phyloP scores from a whole-genome alignment of 352 stramenopile species.

The Phytophthora rubi region DNA sequence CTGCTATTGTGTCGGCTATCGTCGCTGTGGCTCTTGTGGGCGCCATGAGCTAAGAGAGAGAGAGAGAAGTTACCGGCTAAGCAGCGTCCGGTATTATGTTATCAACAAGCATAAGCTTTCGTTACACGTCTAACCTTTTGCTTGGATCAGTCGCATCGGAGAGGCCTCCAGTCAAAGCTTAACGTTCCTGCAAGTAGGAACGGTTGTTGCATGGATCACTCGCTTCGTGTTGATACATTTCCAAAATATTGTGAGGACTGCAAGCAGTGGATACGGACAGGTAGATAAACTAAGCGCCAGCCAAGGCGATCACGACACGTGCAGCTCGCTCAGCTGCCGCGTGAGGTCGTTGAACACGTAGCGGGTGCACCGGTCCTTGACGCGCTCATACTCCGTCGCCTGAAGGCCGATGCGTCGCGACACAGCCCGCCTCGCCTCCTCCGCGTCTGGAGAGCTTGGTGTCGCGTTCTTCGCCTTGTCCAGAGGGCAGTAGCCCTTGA shows the following conservation, averaged over 20 bases:
- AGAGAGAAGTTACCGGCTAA: conserved; percentile 5
- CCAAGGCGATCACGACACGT: conserved; percentile 15
- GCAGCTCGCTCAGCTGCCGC: conserved; percentile 11
- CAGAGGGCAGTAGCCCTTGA: conserved; percentile 66
- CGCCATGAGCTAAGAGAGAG: conserved; percentile 28
- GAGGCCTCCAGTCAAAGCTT: too few relatives aligned
- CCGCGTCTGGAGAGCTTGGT: conserved; percentile 20
- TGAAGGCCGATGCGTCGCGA: conserved; percentile 60
- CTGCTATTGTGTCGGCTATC: conserved; percentile 20
- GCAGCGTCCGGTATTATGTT: conserved; percentile 22
- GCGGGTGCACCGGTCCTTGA: conserved; percentile 55
- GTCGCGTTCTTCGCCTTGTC: conserved; percentile 24
- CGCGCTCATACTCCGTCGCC: conserved; percentile 55
- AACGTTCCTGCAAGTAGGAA: too few relatives aligned
- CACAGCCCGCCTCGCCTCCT: conserved; percentile 40
- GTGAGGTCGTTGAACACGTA: conserved; percentile 61
- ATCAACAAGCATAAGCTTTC: conserved; percentile 1
- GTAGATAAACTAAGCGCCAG: too few relatives aligned
- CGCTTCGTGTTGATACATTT: too few relatives aligned
- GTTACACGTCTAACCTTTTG: background rate
- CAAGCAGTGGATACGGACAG: too few relatives aligned
- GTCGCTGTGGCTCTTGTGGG: conserved; percentile 25
- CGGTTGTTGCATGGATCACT: too few relatives aligned
- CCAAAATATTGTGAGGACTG: too few relatives aligned
- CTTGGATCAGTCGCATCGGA: too few relatives aligned